Percentiles rank a stretch among this genome's conserved stretches.
These are phyloP conservation scores for Chlamydomonas urium DNA, from an alignment of 139 green algal species.

Conservation along the genomic window DNA sequence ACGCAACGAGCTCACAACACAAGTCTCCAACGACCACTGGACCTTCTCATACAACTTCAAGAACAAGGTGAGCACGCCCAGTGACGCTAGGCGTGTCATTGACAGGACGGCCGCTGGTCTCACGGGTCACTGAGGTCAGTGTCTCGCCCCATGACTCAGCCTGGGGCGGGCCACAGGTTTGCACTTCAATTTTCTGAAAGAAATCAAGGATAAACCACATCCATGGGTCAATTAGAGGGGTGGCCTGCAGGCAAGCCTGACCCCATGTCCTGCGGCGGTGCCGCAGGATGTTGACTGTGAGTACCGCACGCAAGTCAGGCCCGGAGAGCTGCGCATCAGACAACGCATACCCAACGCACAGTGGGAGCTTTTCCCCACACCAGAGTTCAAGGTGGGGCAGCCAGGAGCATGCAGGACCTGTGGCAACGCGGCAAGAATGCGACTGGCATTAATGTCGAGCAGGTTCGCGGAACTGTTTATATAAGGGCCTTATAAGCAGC, in stretches of 20 bases:
- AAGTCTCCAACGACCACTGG: not conserved
- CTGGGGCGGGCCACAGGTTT: no score
- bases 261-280: not conserved
- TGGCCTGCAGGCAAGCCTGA: not conserved
- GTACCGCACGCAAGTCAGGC: not conserved
- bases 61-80: not conserved
- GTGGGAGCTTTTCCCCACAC: constrained; percentile 5
- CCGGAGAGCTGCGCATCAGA: not conserved
- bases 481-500: no score
- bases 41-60: not conserved
- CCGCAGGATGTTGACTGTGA: not conserved
- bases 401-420: no score
- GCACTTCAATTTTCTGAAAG: not conserved
- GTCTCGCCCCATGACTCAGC: not conserved
- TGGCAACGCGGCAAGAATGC: no score
- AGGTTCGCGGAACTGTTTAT: no score
- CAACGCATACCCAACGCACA: not conserved
- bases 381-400: constrained; percentile 6
- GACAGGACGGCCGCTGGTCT: not conserved
- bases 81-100: not conserved
- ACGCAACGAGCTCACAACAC: not conserved
- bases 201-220: not conserved
- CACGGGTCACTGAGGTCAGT: no score
- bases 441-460: no score
- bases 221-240: no score